These are phyloP conservation scores for Talaromyces ruber DNA, from an alignment of 495 filamentous ascomycete genomes.

Conservation along the genomic window DNA sequence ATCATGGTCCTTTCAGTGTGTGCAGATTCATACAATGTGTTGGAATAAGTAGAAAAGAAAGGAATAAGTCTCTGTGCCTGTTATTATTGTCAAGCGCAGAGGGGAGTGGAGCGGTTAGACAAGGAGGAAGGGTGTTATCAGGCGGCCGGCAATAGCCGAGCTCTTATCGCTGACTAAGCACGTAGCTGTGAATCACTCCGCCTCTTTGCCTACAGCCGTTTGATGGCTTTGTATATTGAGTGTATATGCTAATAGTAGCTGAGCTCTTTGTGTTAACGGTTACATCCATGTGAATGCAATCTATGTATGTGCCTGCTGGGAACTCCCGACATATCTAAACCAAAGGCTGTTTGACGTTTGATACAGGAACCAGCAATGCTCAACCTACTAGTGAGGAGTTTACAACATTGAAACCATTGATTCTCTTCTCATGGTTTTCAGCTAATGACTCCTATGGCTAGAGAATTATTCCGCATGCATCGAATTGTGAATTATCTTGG, in stretches of 20 bases:
- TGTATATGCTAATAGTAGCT: background rate
- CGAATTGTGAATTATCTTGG: background rate
- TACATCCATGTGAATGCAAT: background rate
- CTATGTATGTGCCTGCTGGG: background rate
- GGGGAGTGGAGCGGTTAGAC: conserved; percentile 3
- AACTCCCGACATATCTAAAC: background rate
- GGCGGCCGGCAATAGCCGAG: conserved; percentile 36
- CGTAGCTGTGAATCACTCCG: background rate
- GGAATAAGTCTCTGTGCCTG: background rate
- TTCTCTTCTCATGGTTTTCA: too few relatives aligned
- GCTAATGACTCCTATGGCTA: too few relatives aligned
- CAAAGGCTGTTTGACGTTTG: background rate
- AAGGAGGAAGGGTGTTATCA: background rate
- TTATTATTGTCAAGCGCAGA: background rate
- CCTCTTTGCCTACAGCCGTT: background rate
- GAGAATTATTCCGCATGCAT: background rate
- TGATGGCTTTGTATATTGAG: background rate
- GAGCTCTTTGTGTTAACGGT: background rate
- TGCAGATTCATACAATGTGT: background rate
- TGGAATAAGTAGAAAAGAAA: conserved; percentile 5
- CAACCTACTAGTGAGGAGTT: background rate
- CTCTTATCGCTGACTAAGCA: background rate
- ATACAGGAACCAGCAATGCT: background rate
- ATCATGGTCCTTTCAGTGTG: conserved; percentile 15
- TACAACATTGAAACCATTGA: too few relatives aligned